Conservation (phyloP, 768 basidiomycete genomes). For the Glaciozyma martinii region DNA sequence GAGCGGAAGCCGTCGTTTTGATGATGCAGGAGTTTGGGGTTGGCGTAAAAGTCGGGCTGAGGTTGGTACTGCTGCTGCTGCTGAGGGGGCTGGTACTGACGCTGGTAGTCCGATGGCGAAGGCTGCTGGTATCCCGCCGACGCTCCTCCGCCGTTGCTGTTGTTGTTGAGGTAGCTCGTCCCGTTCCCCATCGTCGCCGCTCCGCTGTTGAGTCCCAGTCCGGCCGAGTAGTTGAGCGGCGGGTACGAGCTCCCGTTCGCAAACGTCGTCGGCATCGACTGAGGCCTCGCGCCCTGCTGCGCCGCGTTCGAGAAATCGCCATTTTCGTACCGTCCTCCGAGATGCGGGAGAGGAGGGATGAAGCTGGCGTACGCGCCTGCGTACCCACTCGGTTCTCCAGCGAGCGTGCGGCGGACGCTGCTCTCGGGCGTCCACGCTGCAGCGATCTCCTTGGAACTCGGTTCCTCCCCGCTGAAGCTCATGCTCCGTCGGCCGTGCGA, state of each 20-base stretch:
- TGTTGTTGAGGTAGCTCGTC: neutral
- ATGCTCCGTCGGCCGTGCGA: neutral
- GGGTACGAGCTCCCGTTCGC: slow-evolving; percentile 8
- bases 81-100: neutral
- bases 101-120: neutral
- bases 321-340: neutral
- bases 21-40: neutral
- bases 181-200: neutral
- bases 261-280: neutral
- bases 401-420: neutral
- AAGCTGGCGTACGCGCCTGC: neutral
- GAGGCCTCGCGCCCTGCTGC: neutral
- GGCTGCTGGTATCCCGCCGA: no score
- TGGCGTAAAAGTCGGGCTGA: slow-evolving; percentile 10
- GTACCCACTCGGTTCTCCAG: neutral
- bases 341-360: neutral
- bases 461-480: neutral
- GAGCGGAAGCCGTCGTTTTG: neutral
- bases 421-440: slow-evolving; percentile 5
- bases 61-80: neutral
- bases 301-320: neutral
- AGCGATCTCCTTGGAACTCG: neutral
- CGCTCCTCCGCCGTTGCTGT: no score
- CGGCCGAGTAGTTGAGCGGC: slow-evolving; percentile 5
- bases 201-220: neutral